Percentiles rank a stretch among this genome's conserved stretches.
These are phyloP conservation scores for Trametes cubensis DNA, from an alignment of 768 basidiomycete genomes.

Conservation along the genomic window DNA sequence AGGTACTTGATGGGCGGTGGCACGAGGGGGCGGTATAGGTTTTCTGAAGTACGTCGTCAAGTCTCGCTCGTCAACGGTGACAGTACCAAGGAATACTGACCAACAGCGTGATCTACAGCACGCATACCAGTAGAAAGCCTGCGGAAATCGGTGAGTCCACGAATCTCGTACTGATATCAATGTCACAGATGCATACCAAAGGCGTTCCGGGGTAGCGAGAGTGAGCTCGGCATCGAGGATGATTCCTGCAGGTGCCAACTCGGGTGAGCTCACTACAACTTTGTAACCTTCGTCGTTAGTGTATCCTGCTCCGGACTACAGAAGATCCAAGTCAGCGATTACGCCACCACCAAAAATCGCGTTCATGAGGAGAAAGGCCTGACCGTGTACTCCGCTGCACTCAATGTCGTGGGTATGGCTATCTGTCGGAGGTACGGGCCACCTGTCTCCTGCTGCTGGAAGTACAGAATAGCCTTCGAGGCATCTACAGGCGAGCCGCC, in stretches of 20 bases:
- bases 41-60: constrained; percentile 44
- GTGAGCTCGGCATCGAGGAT: constrained; percentile 80
- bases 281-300: constrained; percentile 73
- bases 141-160: constrained; percentile 5
- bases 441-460: constrained; percentile 57
- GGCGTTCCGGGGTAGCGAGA: constrained; percentile 67
- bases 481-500: constrained; percentile 84
- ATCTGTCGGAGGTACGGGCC: constrained; percentile 63
- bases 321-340: neutral
- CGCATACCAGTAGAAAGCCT: constrained; percentile 83
- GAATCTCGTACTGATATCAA: neutral
- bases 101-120: constrained; percentile 78
- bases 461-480: constrained; percentile 70
- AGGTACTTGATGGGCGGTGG: constrained; percentile 64
- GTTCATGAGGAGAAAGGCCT: too few relatives aligned
- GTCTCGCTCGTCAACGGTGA: too few relatives aligned
- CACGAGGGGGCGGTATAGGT: constrained; percentile 58
- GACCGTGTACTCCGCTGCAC: constrained; percentile 76
- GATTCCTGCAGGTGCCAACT: constrained; percentile 69
- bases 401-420: constrained; percentile 81
- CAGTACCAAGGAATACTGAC: constrained; percentile 37
- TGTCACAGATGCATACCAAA: constrained; percentile 54
- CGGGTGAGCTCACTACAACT: constrained; percentile 54
- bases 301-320: constrained; percentile 53
- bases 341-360: too few relatives aligned